Evolutionary conservation across 148 eudicot species (phyloP).

Genomic region (Vaccinium darrowii): DNA sequence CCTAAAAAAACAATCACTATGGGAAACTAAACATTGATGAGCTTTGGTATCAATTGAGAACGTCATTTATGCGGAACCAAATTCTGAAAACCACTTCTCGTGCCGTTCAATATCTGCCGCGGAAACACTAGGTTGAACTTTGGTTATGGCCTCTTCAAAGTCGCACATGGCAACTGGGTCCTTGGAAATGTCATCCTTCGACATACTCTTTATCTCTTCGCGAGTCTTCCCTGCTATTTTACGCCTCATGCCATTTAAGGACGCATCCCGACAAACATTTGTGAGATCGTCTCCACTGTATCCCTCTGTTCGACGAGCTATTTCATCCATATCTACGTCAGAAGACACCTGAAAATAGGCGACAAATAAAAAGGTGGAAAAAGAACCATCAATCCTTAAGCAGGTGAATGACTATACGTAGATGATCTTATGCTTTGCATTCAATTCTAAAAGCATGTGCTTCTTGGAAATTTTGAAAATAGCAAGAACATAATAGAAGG

Average conservation of each 20-base stretch:
- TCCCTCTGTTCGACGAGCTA: conserved; percentile 92
- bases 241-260: conserved; percentile 95
- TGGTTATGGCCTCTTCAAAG: conserved; percentile 81
- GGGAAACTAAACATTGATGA: neutral
- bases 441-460: neutral
- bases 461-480: neutral
- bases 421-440: neutral
- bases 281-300: conserved; percentile 99
- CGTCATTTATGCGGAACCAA: conserved; percentile 73
- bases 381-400: neutral
- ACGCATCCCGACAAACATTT: conserved; percentile 92
- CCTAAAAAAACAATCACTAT: neutral
- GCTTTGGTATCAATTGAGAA: neutral
- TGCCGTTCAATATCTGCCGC: conserved; percentile 88
- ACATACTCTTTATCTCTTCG: conserved; percentile 93
- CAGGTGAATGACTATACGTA: neutral
- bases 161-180: conserved; percentile 97
- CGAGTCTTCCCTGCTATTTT: conserved; percentile 94
- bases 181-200: conserved; percentile 91
- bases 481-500: neutral
- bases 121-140: conserved; percentile 94
- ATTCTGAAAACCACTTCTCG: conserved; percentile 90
- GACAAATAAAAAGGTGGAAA: neutral
- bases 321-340: conserved; percentile 81
- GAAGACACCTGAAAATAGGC: conserved; percentile 54